Evolutionary conservation across 75 land plant species (phyloP).

Genomic region (Sequoiadendron giganteum): DNA sequence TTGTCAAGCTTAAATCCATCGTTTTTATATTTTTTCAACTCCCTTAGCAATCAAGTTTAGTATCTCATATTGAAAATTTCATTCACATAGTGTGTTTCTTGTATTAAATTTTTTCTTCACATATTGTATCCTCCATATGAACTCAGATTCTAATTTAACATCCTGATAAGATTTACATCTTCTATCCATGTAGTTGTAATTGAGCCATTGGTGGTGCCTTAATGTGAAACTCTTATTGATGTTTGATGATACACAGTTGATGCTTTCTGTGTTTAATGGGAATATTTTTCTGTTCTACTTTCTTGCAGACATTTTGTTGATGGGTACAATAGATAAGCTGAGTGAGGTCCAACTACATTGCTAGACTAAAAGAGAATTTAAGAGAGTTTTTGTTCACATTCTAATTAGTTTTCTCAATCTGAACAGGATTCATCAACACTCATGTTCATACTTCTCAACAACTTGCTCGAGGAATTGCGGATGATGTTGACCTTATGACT

Average conservation of each 20-base stretch:
- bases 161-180: neutral
- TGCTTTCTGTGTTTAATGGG: neutral
- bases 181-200: neutral
- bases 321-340: neutral
- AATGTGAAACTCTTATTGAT: neutral
- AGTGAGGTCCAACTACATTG: neutral
- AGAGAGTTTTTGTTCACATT: neutral
- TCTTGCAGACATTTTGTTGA: neutral
- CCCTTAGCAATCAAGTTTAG: neutral
- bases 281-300: neutral
- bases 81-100: neutral
- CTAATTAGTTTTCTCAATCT: neutral
- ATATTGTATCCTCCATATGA: neutral
- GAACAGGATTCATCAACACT: slow-evolving; percentile 81
- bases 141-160: neutral
- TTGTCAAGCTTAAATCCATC: neutral
- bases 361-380: neutral
- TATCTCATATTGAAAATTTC: neutral
- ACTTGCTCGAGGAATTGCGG: slow-evolving; percentile 94
- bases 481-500: slow-evolving; percentile 94
- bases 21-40: neutral
- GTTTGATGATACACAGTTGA: neutral
- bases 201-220: neutral
- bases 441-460: slow-evolving; percentile 99
- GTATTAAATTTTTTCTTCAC: neutral